Base-by-base conservation (phyloP, 306 rosid species). In the Cyamopsis tetragonoloba region DNA sequence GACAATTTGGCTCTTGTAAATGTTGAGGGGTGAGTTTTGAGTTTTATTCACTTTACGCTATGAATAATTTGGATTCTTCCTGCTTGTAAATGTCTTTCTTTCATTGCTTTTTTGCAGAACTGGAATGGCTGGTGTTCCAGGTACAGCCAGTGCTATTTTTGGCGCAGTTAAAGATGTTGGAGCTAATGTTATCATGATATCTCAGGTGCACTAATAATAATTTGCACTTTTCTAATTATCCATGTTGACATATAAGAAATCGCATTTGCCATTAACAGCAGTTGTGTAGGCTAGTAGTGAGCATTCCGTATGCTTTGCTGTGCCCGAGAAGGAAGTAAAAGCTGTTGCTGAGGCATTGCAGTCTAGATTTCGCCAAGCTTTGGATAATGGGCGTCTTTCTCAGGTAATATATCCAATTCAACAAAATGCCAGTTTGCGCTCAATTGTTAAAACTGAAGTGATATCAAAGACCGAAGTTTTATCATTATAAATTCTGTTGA, bases 61-160 rank as follows among this genome's bases (percentile, higher is more conserved):
- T 50, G 48, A 44, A 23, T 65, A 20, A 14, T 19, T 32, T 34
- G 14, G 56, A 1, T 54, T 28, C 24, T 24, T 31, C n/a, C 19
- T 51, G 30, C 32, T 61, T 41, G 55, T 14, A 69, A 41, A 38
- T 69, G 53, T 77, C 35, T 62, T 59, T 42, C 55, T 67, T 7
- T 35, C n/a, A 35, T 57, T 76, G 51, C 72, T 57, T 44, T 60
- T 80, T 62, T 53, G 54, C 85, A 93, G 99, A 71, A 90, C 99
- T 75, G 99, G 99, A 54, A 90, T 93, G 99, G 99, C 99, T 49
- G 99, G 99, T 79, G 97, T 93, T 75, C 99, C 99, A 53, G 99
- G 99, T 76, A 93, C 99, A 23, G 96, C 99, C 37, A 76, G 89
- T 77, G 79, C 85, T 68, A 93, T 93, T 72, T 93, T 93, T 85